Base-by-base conservation (phyloP, 768 basidiomycete genomes). In the Tephrocybe sp. region DNA sequence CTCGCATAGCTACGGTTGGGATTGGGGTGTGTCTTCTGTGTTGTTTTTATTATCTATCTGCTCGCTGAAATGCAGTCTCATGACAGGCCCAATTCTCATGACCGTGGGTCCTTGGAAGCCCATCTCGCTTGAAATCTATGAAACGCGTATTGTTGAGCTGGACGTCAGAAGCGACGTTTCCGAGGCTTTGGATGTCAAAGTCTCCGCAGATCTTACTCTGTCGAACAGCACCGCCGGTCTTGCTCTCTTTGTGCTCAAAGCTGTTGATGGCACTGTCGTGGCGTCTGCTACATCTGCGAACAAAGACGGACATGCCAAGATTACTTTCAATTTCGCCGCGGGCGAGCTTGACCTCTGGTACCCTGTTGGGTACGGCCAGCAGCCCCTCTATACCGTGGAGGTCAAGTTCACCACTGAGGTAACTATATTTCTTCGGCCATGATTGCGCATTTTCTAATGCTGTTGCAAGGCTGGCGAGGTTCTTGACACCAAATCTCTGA, bases 61-160 rank as follows among this genome's bases (percentile, higher is more conserved):
- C 26, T 25, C 9, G 31, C 49, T 51, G 56, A 24, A 32, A 26
- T 36, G 36, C 27, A 43, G n/a, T 28, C 18, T 11, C 42, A 36
- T 36, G 30, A 25, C 55, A 87, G 87, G 92, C 46, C 94, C 93
- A 19, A 67, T 92, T 16, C 65, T 96, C 28, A 87, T 96, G 85
- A 93, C 89, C 5, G 71, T 78, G 36, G 95, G 93, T 12, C 93
- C 93, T 21, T 96, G 90, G 91, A 87, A 86, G 57, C 86, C 89
- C 4, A 75, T 96, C 48, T 70, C 61, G 16, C 74, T 96, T 11
- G 82, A 95, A 51, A 69, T 77, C 0, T 96, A 92, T 67, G 61
- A 72, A 9, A 69, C 75, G 28, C 78, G 84, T 45, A 80, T 96
- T 47, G 64, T 68, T 5, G 86, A 92, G 46, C 61, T 92, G 42